phyloP scores from a whole-genome alignment of 306 rosid species.

The Ochetophila trinervis region DNA sequence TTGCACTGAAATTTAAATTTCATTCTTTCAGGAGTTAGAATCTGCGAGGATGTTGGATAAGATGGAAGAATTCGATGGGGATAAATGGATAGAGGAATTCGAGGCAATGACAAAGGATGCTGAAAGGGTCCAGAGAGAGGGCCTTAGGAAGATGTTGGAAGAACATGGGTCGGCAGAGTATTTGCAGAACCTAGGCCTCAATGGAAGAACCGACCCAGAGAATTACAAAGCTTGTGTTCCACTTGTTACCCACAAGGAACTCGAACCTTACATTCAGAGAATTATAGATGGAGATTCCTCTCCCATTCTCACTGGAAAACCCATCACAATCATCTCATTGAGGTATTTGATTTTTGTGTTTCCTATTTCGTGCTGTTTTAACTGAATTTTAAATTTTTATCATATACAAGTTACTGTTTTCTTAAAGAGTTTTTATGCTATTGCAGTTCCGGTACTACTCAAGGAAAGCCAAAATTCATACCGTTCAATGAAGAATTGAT shows the following conservation, averaged over 20 bases:
- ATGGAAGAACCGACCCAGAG: slow-evolving; percentile 78
- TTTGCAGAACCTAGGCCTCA: slow-evolving; percentile 54
- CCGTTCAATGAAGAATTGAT: slow-evolving; percentile 91
- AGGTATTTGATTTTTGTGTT: slow-evolving; percentile 38
- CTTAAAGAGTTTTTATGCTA: slow-evolving; percentile 11
- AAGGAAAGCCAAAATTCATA: slow-evolving; percentile 72
- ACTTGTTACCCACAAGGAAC: slow-evolving; percentile 57
- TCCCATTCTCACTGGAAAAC: slow-evolving; percentile 75
- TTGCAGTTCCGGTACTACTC: slow-evolving; percentile 94
- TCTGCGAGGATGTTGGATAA: slow-evolving; percentile 60
- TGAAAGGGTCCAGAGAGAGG: slow-evolving; percentile 63
- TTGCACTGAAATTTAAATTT: background rate
- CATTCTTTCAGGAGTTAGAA: background rate
- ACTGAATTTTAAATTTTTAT: slow-evolving; percentile 6
- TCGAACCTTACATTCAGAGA: slow-evolving; percentile 68
- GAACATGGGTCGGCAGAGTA: slow-evolving; percentile 77
- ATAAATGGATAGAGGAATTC: slow-evolving; percentile 64
- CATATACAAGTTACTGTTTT: slow-evolving; percentile 11
- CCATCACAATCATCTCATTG: slow-evolving; percentile 72
- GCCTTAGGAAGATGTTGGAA: slow-evolving; percentile 63
- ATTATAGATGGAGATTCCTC: slow-evolving; percentile 64
- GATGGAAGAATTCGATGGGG: slow-evolving; percentile 56
- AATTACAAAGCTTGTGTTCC: slow-evolving; percentile 81
- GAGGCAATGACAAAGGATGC: slow-evolving; percentile 75
- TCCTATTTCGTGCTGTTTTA: background rate